Evolutionary conservation across 257 asterid genomes (phyloP), one percentile per base, ranked within the genome.

Genomic region (Gentiana macrophylla): DNA sequence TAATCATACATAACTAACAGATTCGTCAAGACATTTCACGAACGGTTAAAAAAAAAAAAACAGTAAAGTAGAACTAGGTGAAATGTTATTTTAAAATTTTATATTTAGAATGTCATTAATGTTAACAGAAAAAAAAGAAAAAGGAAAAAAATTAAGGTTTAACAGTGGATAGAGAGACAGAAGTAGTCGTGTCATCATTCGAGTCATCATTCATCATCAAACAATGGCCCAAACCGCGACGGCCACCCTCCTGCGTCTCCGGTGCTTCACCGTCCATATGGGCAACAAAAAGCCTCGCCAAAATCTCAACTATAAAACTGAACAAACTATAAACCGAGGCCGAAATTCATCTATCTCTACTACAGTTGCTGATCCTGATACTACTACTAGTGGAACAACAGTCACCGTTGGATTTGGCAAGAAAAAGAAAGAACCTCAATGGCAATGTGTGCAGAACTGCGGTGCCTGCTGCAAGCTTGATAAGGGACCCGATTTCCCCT

Each of bases 381-480:
- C 56, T 32, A 7, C 6, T 3, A 34, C 53, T 13, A 35, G 58
- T 53, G 9, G 36, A 10, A 37, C 37, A 5, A 62, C 52, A 50
- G 34, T 38, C 61, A 62, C 61, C 12, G 43, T 52, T 12, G 98
- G 98, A 37, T 84, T 86, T 50, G 92, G 86, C 63, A 75, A 70
- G 54, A 77, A 76, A 70, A 86, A 57, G 70, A 90, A 78, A 69
- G 80, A 79, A 8, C 89, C 91, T 1, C 64, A 67, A 56, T 90
- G 96, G 98, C 85, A 82, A 69, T 86, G 98, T 62, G 73, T 86
- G 32, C 65, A 69, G 75, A 81, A 78, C 44, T 90, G 98, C 65
- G 98, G 98, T 32, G 98, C 98, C 9, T 90, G 98, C 70, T 90
- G 98, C 72, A 90, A 90, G 54, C 92, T 90, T 56, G 77, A 86